Evolutionary conservation across 1,284 basidiomycete genomes (phyloP).

Genomic region (Neotropicomus parvogracilis): DNA sequence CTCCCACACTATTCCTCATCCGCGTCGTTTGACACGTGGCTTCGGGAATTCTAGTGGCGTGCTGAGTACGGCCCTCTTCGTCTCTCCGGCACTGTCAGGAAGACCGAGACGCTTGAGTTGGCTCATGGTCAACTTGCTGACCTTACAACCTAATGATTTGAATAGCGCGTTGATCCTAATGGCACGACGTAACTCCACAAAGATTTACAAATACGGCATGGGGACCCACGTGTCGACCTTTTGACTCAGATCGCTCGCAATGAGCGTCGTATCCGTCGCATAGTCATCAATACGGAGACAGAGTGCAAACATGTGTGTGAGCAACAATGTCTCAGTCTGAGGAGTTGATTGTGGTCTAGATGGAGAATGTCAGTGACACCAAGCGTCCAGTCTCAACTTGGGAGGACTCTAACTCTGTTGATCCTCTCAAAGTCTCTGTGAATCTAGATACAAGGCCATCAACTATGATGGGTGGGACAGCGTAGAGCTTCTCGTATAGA

Average conservation of each 20-base stretch:
- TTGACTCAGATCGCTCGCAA: constrained; percentile 75
- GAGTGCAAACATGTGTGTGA: constrained; percentile 77
- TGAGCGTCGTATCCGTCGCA: constrained; percentile 59
- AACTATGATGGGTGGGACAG: constrained; percentile 61
- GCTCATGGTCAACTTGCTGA: constrained; percentile 53
- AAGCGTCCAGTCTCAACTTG: not conserved
- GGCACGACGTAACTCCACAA: not conserved
- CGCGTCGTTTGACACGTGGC: constrained; percentile 32
- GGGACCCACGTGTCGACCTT: constrained; percentile 54
- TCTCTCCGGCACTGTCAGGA: constrained; percentile 53
- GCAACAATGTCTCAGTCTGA: constrained; percentile 63
- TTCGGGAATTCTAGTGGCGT: constrained; percentile 81
- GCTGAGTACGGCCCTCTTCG: constrained; percentile 67
- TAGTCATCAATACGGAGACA: constrained; percentile 78
- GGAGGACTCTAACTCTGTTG: constrained; percentile 47
- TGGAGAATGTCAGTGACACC: not conserved
- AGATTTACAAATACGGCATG: not conserved
- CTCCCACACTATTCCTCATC: constrained; percentile 5
- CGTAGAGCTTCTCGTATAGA: constrained; percentile 52
- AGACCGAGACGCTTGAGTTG: constrained; percentile 69
- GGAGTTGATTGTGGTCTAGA: constrained; percentile 66
- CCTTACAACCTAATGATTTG: constrained; percentile 63
- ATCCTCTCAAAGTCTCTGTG: constrained; percentile 66
- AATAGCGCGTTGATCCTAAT: constrained; percentile 50
- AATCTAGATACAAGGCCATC: constrained; percentile 79